phyloP scores from a whole-genome alignment of 139 green algal species.

The Nannochloris sp. region DNA sequence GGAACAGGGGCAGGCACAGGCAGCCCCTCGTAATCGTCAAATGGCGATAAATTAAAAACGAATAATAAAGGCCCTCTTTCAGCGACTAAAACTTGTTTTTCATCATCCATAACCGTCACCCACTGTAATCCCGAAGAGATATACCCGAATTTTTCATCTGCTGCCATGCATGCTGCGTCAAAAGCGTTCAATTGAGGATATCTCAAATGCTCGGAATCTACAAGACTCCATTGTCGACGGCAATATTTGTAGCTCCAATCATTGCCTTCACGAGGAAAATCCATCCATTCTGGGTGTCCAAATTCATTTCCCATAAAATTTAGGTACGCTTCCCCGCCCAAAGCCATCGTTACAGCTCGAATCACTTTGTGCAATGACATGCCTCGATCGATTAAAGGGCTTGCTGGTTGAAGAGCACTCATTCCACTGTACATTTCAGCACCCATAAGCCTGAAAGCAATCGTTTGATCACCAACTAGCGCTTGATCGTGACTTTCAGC shows the following conservation, averaged over 20 bases:
- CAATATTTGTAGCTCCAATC: slow-evolving; percentile 82
- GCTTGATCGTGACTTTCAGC: slow-evolving; percentile 84
- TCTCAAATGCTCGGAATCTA: slow-evolving; percentile 69
- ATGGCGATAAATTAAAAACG: slow-evolving; percentile 93
- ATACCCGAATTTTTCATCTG: slow-evolving; percentile 61
- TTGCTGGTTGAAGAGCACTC: slow-evolving; percentile 39
- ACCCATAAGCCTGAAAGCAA: slow-evolving; percentile 55
- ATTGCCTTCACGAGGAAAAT: slow-evolving; percentile 93
- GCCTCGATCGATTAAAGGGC: slow-evolving; percentile 45
- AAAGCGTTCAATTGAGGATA: slow-evolving; percentile 59
- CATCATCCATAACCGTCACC: slow-evolving; percentile 66
- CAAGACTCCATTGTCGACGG: slow-evolving; percentile 69
- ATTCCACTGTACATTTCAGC: slow-evolving; percentile 80
- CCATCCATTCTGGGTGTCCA: slow-evolving; percentile 95
- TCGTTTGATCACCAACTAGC: slow-evolving; percentile 64
- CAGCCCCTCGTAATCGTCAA: slow-evolving; percentile 55
- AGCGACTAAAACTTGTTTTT: slow-evolving; percentile 80
- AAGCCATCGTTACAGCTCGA: slow-evolving; percentile 27
- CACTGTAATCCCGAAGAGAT: slow-evolving; percentile 53
- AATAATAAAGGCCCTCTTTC: slow-evolving; percentile 90
- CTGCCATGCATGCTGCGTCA: slow-evolving; percentile 65
- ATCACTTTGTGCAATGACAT: slow-evolving; percentile 85
- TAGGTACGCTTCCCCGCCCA: slow-evolving; percentile 76
- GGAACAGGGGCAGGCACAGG: slow-evolving; percentile 48
- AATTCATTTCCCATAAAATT: slow-evolving; percentile 97